phyloP scores from a whole-genome alignment of 306 rosid genomes.

The Pyrus bretschneideri region DNA sequence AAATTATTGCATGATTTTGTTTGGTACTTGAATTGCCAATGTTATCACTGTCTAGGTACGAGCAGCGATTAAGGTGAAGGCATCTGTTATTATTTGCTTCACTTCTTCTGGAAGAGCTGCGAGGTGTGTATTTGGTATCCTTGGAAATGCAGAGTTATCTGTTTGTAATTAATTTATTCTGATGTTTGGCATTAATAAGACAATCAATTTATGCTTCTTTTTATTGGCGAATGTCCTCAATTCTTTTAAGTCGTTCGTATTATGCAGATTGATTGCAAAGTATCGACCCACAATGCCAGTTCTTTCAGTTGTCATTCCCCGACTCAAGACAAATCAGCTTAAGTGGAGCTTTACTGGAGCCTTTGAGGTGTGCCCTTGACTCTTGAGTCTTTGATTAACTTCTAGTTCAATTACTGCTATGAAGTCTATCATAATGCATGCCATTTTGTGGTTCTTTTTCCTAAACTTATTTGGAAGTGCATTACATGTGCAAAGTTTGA shows the following conservation, averaged over 20 bases:
- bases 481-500: background rate
- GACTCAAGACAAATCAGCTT: slow-evolving; percentile 72
- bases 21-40: slow-evolving; percentile 10
- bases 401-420: background rate
- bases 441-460: background rate
- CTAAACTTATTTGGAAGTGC: background rate
- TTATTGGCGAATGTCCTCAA: background rate
- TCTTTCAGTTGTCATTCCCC: slow-evolving; percentile 78
- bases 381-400: slow-evolving; percentile 4
- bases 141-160: background rate
- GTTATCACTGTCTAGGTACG: slow-evolving; percentile 58
- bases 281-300: slow-evolving; percentile 96
- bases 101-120: slow-evolving; percentile 99
- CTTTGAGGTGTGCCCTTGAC: slow-evolving; percentile 60
- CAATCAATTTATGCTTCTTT: slow-evolving; percentile 1
- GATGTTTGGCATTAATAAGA: slow-evolving; percentile 4
- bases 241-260: slow-evolving; percentile 3
- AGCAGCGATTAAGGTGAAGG: slow-evolving; percentile 99
- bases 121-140: slow-evolving; percentile 39
- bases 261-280: slow-evolving; percentile 80
- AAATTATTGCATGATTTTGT: slow-evolving; percentile 1
- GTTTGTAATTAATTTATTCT: background rate
- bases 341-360: slow-evolving; percentile 97
- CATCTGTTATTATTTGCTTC: slow-evolving; percentile 86
- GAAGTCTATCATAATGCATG: background rate